A percentile compares a stretch with the other conserved stretches of the same genome.
Conservation (phyloP, 31 red algal genomes). For the Porphyra umbilicalis region DNA sequence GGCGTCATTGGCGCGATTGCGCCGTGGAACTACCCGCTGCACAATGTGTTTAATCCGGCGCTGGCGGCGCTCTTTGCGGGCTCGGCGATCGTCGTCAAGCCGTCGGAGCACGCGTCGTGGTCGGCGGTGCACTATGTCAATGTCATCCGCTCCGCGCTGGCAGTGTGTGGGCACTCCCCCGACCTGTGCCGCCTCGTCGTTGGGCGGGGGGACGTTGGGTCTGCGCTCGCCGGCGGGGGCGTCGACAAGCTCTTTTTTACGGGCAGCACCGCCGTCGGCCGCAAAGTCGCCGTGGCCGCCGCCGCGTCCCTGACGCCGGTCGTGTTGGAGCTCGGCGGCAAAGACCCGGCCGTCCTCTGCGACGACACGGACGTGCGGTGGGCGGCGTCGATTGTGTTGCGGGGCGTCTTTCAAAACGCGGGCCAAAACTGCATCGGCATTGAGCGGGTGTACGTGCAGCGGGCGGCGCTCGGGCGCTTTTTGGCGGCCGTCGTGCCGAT, state of each 20-base stretch:
- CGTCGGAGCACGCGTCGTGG: conserved; percentile 63
- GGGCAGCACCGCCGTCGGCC: conserved; percentile 79
- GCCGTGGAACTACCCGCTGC: conserved; percentile 99
- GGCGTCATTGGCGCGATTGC: conserved; percentile 94
- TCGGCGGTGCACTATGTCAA: conserved; percentile 54
- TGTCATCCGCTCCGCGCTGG: conserved; percentile 48
- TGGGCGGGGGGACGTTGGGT: conserved; percentile 55
- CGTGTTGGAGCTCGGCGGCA: conserved; percentile 92
- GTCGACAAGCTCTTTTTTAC: conserved; percentile 97
- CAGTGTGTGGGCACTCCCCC: conserved; percentile 39
- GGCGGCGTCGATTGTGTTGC: conserved; percentile 47
- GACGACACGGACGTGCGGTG: conserved; percentile 66
- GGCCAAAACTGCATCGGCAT: conserved; percentile 97
- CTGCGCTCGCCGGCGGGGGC: conserved; percentile 32
- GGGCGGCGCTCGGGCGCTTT: conserved; percentile 42
- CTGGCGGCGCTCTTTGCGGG: conserved; percentile 84
- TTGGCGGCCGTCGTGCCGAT: conserved; percentile 13
- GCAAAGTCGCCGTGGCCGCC: conserved; percentile 55
- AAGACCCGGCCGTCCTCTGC: conserved; percentile 82
- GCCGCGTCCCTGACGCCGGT: conserved; percentile 66
- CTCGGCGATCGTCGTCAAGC: conserved; percentile 91
- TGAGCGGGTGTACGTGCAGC: conserved; percentile 87
- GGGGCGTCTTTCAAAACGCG: conserved; percentile 95
- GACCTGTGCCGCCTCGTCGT: conserved; percentile 61
- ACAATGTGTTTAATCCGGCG: conserved; percentile 92